Evolutionary conservation across 495 filamentous ascomycete species (phyloP).

Genomic region (Penicillium antarcticum): DNA sequence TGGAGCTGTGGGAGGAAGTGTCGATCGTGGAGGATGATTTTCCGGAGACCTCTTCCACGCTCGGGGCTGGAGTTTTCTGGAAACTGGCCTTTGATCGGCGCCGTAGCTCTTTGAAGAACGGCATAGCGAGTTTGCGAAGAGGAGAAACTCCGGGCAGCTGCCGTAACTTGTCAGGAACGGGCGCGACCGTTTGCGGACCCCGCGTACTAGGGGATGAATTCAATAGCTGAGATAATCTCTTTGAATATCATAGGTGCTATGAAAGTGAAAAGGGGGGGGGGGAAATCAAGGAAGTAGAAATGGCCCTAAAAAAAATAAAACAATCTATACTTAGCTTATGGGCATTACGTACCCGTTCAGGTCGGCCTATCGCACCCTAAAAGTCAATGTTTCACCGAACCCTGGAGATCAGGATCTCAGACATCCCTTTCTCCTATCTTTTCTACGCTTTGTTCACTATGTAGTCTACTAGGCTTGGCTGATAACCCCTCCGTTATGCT

Average conservation of each 20-base stretch:
- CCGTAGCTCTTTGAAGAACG: conserved; percentile 76
- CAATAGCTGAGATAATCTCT: neutral
- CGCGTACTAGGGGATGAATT: conserved; percentile 15
- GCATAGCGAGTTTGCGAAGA: conserved; percentile 31
- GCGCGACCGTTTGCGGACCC: conserved; percentile 42
- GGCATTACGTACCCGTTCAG: conserved; percentile 24
- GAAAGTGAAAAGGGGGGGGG: neutral
- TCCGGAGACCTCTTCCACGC: conserved; percentile 47
- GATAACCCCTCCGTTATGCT: conserved; percentile 8
- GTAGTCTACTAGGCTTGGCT: neutral
- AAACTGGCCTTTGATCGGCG: conserved; percentile 69
- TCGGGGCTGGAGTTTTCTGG: conserved; percentile 50
- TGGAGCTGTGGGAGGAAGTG: conserved; percentile 51
- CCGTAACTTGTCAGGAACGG: conserved; percentile 18
- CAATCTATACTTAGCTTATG: conserved; percentile 1
- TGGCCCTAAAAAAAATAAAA: neutral
- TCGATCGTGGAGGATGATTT: conserved; percentile 65
- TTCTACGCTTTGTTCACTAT: conserved; percentile 9
- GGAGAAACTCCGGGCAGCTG: conserved; percentile 13
- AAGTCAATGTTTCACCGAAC: conserved; percentile 27
- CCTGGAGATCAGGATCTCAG: conserved; percentile 10
- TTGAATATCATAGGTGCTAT: neutral
- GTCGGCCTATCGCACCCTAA: neutral
- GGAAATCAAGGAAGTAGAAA: too few species aligned
- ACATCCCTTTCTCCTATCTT: conserved; percentile 22